Evolutionary conservation across 2,329 filamentous ascomycete species (phyloP).

Genomic region (Zarea fungicola): DNA sequence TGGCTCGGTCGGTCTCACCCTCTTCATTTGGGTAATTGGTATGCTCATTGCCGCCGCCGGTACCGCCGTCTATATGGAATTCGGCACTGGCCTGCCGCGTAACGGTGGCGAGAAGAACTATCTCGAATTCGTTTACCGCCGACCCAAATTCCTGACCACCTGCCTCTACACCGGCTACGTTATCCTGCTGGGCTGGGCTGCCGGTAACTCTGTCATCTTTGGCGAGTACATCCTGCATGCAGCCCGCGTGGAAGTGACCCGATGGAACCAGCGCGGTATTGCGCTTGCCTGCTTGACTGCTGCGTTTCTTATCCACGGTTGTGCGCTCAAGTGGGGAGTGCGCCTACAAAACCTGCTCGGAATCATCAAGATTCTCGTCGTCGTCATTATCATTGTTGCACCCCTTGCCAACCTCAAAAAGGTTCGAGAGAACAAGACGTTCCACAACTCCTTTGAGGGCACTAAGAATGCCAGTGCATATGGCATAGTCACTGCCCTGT

Average conservation of each 20-base stretch:
- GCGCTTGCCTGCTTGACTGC: constrained; percentile 62
- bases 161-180: constrained; percentile 57
- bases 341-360: constrained; percentile 63
- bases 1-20: constrained; percentile 57
- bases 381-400: constrained; percentile 59
- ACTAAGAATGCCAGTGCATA: constrained; percentile 63
- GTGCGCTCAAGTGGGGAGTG: constrained; percentile 60
- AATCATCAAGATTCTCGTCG: constrained; percentile 59
- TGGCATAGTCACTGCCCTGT: constrained; percentile 62
- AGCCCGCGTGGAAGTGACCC: constrained; percentile 53
- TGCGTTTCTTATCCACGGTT: constrained; percentile 61
- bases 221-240: constrained; percentile 66
- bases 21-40: constrained; percentile 59
- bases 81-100: constrained; percentile 58
- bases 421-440: constrained; percentile 55
- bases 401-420: constrained; percentile 57
- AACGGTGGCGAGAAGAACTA: constrained; percentile 66
- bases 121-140: constrained; percentile 58
- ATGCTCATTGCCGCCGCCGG: constrained; percentile 58
- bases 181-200: constrained; percentile 59
- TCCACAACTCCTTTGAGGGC: constrained; percentile 58
- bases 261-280: constrained; percentile 63
- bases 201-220: constrained; percentile 63
- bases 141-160: constrained; percentile 56
- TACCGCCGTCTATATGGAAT: constrained; percentile 61